Evolutionary conservation across 2,329 filamentous ascomycete species (phyloP).

Genomic region (Zymoseptoria brevis): DNA sequence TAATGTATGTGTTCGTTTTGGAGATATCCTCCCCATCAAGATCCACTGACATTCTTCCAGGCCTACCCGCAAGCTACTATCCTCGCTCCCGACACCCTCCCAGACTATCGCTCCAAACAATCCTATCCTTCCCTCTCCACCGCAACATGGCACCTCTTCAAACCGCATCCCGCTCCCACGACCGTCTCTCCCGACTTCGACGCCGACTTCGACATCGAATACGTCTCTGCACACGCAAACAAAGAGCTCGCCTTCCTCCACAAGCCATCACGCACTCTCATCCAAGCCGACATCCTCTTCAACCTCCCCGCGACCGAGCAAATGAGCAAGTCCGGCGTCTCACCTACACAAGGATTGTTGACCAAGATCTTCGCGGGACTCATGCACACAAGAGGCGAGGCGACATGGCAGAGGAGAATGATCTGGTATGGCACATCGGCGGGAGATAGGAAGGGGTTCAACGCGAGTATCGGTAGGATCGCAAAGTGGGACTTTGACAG

Average conservation of each 20-base stretch:
- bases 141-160: slow-evolving; percentile 47
- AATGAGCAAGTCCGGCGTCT: slow-evolving; percentile 50
- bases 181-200: slow-evolving; percentile 72
- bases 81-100: slow-evolving; percentile 73
- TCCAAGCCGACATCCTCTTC: slow-evolving; percentile 86
- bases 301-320: slow-evolving; percentile 85
- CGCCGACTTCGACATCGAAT: slow-evolving; percentile 75
- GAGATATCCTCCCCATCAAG: slow-evolving; percentile 9
- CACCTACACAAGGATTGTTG: slow-evolving; percentile 49
- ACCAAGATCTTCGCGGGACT: slow-evolving; percentile 51
- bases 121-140: slow-evolving; percentile 26
- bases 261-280: slow-evolving; percentile 67
- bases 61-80: slow-evolving; percentile 72
- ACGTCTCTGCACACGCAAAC: slow-evolving; percentile 70
- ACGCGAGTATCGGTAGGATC: slow-evolving; percentile 61
- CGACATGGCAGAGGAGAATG: slow-evolving; percentile 71
- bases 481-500: slow-evolving; percentile 75
- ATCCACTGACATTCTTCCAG: slow-evolving; percentile 3
- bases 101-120: slow-evolving; percentile 61
- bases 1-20: slow-evolving; percentile 26
- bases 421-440: slow-evolving; percentile 66
- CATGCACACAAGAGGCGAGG: slow-evolving; percentile 52
- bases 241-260: slow-evolving; percentile 84
- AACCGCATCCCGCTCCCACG: slow-evolving; percentile 29
- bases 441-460: slow-evolving; percentile 60